Percentiles rank a stretch among this genome's conserved stretches.
These are phyloP conservation scores for Trichoderma koningii DNA, from an alignment of 2,329 filamentous ascomycete species.

Conservation along the genomic window DNA sequence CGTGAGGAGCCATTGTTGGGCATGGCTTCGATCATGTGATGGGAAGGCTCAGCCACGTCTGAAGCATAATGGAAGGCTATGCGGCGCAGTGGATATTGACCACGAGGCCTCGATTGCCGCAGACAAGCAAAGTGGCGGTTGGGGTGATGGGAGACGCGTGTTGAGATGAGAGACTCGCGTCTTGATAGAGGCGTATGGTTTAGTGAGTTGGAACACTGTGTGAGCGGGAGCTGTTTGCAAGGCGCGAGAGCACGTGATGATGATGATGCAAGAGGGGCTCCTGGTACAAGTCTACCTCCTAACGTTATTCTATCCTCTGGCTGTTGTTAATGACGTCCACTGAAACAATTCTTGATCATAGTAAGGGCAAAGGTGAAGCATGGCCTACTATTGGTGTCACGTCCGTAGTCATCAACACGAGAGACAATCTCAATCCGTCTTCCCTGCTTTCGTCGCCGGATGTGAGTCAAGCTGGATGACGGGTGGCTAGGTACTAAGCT, in stretches of 20 bases:
- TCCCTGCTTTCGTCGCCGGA: too few species aligned
- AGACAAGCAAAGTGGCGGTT: background rate
- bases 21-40: conserved; percentile 21
- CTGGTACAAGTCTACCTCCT: background rate
- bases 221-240: background rate
- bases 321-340: too few species aligned
- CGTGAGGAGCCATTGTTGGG: conserved; percentile 17
- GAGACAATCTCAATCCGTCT: too few species aligned
- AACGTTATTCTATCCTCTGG: background rate
- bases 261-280: background rate
- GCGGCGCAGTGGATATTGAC: background rate
- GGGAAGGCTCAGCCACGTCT: background rate
- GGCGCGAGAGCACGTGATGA: conserved; percentile 22
- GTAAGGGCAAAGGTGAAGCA: background rate
- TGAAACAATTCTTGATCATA: too few species aligned
- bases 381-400: too few species aligned
- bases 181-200: background rate
- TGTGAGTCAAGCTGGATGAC: conserved; percentile 1
- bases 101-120: background rate
- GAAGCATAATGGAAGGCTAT: background rate
- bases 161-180: conserved; percentile 2
- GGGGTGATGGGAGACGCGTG: conserved; percentile 18
- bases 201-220: background rate
- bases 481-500: background rate
- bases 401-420: too few species aligned